Conservation (phyloP, 208 protist species). For the Leishmania tarentolae region DNA sequence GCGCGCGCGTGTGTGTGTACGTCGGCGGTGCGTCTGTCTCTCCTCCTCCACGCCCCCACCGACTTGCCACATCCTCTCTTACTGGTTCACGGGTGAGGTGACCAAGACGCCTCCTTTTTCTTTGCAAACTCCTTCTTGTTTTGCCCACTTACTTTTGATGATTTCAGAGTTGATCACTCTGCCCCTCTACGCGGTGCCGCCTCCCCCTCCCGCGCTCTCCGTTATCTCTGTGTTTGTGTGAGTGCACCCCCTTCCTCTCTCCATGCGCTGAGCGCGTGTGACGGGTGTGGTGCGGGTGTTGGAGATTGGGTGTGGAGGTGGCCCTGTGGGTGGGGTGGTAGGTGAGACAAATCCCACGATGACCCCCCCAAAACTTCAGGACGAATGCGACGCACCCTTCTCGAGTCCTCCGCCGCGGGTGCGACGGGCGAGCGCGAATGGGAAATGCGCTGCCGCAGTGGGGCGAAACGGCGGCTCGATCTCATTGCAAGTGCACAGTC, state of each 20-base stretch:
- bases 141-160: not conserved
- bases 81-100: too few species aligned
- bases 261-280: not conserved
- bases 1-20: not conserved
- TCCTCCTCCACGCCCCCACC: not conserved
- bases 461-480: not conserved
- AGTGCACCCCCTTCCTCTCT: not conserved
- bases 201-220: not conserved
- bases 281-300: not conserved
- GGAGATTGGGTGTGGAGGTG: not conserved
- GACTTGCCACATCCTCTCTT: too few species aligned
- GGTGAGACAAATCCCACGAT: not conserved
- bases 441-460: not conserved
- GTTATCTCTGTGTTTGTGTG: not conserved
- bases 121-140: not conserved
- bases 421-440: not conserved
- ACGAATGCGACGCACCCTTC: not conserved
- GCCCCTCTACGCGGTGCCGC: not conserved
- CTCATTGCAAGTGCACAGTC: too few species aligned
- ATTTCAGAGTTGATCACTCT: not conserved
- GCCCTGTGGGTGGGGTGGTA: too few species aligned
- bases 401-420: not conserved
- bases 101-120: not conserved
- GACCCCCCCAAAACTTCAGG: not conserved
- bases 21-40: not conserved